Percentiles rank a stretch among this genome's conserved stretches.
Evolutionary conservation across 768 basidiomycete genomes (phyloP).

Genomic region (Daedaleopsis nitida): DNA sequence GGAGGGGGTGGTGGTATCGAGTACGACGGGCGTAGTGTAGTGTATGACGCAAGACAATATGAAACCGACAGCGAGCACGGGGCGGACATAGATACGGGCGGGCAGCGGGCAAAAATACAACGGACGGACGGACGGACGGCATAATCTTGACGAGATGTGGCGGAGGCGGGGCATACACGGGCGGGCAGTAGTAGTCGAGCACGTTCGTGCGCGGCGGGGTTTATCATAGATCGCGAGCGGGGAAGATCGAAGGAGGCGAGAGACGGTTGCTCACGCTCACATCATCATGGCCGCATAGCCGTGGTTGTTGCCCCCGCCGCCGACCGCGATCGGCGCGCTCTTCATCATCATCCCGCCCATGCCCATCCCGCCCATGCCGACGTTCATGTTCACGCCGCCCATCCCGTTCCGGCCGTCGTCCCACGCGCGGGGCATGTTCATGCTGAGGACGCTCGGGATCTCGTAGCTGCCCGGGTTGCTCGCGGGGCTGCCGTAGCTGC

Average conservation of each 20-base stretch:
- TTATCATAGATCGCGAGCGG: not conserved
- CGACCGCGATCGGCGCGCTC: conserved; percentile 37
- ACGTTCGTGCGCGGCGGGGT: too few species aligned
- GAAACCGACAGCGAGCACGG: too few species aligned
- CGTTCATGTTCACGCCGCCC: conserved; percentile 36
- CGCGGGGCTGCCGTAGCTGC: conserved; percentile 24
- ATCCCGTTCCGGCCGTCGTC: conserved; percentile 30
- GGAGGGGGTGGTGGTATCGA: too few species aligned
- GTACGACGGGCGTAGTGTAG: too few species aligned
- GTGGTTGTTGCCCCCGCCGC: conserved; percentile 39
- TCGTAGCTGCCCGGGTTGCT: conserved; percentile 37
- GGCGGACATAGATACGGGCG: too few species aligned
- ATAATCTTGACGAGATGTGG: too few species aligned
- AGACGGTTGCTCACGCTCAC: not conserved
- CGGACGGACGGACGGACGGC: too few species aligned
- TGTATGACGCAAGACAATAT: too few species aligned
- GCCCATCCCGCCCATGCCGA: conserved; percentile 36
- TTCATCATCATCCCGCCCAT: conserved; percentile 37
- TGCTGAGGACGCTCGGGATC: conserved; percentile 30
- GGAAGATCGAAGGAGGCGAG: too few species aligned
- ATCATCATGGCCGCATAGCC: conserved; percentile 45
- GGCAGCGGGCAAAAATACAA: too few species aligned
- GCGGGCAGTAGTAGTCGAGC: too few species aligned
- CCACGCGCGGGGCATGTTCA: conserved; percentile 29
- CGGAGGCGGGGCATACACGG: too few species aligned